Evolutionary conservation across 805 yeast species (phyloP), one percentile per base, ranked within the genome.

Genomic region (Blastobotrys terrestris): DNA sequence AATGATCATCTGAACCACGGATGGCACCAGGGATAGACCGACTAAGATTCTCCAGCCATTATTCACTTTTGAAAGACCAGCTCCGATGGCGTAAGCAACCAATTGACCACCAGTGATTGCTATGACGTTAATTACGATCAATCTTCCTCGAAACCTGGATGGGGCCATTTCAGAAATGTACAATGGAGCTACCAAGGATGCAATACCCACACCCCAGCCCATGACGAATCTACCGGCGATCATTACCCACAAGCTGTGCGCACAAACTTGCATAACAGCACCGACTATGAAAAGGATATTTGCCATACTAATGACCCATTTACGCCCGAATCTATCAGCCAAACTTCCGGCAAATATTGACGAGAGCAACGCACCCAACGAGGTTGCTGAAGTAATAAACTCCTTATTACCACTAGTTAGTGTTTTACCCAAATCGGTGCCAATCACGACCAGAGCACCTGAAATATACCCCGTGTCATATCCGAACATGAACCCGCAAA

Each of bases 401-500:
- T 91, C 96, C 70, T 88, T 87, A 60, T 90, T 83, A 46, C 96
- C 95, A 53, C 81, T 78, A 0, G 90, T 74, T 51, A 91, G 74
- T 0, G 67, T 62, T 53, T 76, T 75, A 44, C 76, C 71, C 56
- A 92, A 77, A 65, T 87, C 96, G 3, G 81, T 79, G 11, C 91
- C 90, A 47, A 92, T 82, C 39, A 90, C 81, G 18, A 91, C 96
- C 62, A 92, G 75, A 0, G 97, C 97, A 16, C 95, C 84, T 2
- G 98, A 92, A 43, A 92, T 91, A 70, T 92, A 92, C 60, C 98
- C 98, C 0, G 98, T 92, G 68, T 92, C 99, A 65, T 92, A 92
- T 60, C 99, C 99, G 70, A 92, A 92, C 89, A 92, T 81, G 70
- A 91, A 89, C 1, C 98, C 98, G 0, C 97, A 90, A 57, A 92